A percentile compares a stretch with the other conserved stretches of the same genome.
phyloP scores from a whole-genome alignment of 31 red algal species.

The Asparagopsis taxiformis region DNA sequence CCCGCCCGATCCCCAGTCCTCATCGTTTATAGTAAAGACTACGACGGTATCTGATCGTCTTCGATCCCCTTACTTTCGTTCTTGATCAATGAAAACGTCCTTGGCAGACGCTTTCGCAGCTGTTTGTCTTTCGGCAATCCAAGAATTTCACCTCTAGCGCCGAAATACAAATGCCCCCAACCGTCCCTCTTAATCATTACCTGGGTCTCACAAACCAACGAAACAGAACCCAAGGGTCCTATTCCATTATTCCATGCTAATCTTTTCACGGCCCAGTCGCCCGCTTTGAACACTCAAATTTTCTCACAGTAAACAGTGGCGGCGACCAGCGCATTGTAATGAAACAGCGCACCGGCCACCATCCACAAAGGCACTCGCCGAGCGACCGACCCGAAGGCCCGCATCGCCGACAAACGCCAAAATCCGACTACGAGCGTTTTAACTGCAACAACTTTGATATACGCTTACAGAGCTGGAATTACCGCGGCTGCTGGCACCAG shows the following conservation, averaged over 20 bases:
- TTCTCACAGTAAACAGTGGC: conserved; percentile 76
- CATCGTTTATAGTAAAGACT: conserved; percentile 39
- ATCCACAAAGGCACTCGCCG: conserved; percentile 38
- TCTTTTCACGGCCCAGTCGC: conserved; percentile 62
- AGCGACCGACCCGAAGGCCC: conserved; percentile 23
- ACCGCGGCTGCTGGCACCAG: conserved; percentile 93
- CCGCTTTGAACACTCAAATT: conserved; percentile 84
- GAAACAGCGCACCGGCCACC: conserved; percentile 16
- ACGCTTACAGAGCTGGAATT: conserved; percentile 92
- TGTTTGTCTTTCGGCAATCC: conserved; percentile 66
- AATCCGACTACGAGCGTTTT: conserved; percentile 89
- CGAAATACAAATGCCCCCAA: conserved; percentile 74
- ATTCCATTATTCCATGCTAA: conserved; percentile 93
- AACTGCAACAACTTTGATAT: conserved; percentile 98
- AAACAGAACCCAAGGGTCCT: conserved; percentile 52
- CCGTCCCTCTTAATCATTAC: conserved; percentile 82
- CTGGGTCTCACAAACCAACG: conserved; percentile 45
- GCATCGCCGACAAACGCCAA: conserved; percentile 47
- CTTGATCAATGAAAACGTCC: no score
- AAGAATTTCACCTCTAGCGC: no score
- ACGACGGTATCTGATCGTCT: conserved; percentile 76
- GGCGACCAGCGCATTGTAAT: conserved; percentile 8
- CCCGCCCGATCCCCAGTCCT: no score
- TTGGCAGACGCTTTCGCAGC: conserved; percentile 77
- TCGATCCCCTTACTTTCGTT: no score